Conservation (phyloP, 169 alveolate genomes). For the Eimeria zaria region DNA sequence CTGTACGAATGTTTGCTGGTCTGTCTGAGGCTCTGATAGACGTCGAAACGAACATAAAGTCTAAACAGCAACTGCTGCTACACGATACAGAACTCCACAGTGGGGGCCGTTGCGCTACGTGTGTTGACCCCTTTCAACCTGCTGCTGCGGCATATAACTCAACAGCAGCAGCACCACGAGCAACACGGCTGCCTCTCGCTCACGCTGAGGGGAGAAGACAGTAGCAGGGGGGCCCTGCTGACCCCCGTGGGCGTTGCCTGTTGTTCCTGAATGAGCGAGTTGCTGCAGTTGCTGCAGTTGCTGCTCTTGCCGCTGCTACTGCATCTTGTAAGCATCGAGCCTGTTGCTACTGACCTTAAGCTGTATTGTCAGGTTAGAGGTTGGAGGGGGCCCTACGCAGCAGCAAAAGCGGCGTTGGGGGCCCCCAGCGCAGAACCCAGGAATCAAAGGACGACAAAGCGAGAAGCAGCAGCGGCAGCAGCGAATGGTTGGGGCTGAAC, state of each 20-base stretch:
- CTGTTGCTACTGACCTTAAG: not conserved
- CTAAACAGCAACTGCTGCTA: not conserved
- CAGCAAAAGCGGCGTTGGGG: not conserved
- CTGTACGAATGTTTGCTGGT: not conserved
- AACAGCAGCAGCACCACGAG: constrained; percentile 3
- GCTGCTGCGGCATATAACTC: not conserved
- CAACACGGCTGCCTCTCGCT: not conserved
- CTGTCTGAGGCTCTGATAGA: not conserved
- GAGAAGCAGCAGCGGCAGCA: not conserved
- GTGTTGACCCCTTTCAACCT: not conserved
- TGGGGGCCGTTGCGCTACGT: not conserved
- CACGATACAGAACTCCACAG: not conserved
- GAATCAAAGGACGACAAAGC: not conserved
- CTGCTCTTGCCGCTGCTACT: not conserved
- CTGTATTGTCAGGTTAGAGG: not conserved
- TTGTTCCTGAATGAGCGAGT: not conserved
- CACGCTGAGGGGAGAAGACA: not conserved
- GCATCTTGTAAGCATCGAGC: not conserved
- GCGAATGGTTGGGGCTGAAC: not conserved
- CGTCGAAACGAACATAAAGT: not conserved
- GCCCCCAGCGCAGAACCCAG: not conserved
- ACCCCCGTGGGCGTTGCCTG: not conserved
- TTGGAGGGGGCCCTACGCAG: not conserved
- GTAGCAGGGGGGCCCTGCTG: not conserved
- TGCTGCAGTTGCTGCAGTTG: no score